Percentiles rank a stretch among this genome's conserved stretches.
Conservation (phyloP, 345 rosid genomes). For the Salix dunnii region DNA sequence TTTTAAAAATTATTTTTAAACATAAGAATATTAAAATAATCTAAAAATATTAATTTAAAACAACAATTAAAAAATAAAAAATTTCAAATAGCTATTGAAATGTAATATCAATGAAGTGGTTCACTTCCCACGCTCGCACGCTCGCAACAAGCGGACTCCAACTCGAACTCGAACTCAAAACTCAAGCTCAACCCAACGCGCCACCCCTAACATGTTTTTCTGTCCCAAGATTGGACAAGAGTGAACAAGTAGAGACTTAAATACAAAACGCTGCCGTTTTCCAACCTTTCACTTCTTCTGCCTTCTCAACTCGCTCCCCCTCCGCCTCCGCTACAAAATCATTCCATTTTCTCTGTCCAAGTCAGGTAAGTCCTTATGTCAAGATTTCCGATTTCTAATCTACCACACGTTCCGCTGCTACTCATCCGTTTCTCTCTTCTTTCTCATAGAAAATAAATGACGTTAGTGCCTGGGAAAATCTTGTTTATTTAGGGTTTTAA, state of each 20-base stretch:
- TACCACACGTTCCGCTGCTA: neutral
- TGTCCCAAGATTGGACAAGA: neutral
- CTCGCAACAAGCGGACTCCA: neutral
- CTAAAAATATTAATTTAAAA: too few relatives aligned
- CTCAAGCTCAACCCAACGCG: neutral
- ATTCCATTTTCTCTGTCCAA: neutral
- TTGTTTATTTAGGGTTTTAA: neutral
- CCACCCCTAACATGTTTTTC: neutral
- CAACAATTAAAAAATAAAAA: too few relatives aligned
- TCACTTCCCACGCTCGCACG: neutral
- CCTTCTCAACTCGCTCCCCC: neutral
- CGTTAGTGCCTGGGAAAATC: neutral
- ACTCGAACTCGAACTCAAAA: neutral
- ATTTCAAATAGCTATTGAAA: too few relatives aligned
- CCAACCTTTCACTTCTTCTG: neutral
- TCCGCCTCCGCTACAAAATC: neutral
- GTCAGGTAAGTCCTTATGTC: neutral
- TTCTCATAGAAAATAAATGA: neutral
- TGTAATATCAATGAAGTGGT: too few relatives aligned
- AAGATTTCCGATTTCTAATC: neutral
- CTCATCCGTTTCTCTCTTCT: neutral
- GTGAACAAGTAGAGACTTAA: neutral
- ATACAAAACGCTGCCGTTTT: slow-evolving; percentile 5
- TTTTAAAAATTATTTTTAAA: too few relatives aligned
- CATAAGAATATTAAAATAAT: too few relatives aligned